Evolutionary conservation across 345 rosid species (phyloP), one percentile per base, ranked within the genome.

Genomic region (Rhizophora mangle): DNA sequence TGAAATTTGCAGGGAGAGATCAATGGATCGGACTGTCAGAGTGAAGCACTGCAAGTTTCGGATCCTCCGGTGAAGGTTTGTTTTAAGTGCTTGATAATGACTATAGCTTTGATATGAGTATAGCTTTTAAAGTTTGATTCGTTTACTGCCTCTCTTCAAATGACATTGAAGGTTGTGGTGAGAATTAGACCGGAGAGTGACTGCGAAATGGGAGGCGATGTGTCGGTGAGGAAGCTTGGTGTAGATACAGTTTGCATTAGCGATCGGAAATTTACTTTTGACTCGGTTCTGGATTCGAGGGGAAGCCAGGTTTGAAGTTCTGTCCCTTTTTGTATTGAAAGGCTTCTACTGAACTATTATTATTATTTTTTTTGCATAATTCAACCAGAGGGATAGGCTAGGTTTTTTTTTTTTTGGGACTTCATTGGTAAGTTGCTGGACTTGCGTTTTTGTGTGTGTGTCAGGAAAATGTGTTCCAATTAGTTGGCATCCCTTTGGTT

Each of bases 11-110:
- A 83, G 90, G 72, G 70, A 53, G 86, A 76, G 67, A n/a, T 67
- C 2, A 20, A 57, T 20, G 76, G 64, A 72, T 60, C 77, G 26
- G 85, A 77, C 20, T 52, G 46, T 74, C 74, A 71, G 37, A 61
- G 32, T 64, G 77, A 73, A 65, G 81, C 52, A 37, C 65, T 77
- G 60, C 69, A 52, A 67, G 60, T 60, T 67, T 72, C 72, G 62
- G 96, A 88, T 78, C 87, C 91, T n/a, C 69, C 89, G 9, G 96
- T 92, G 49, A 88, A 89, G 96, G 98, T 90, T 66, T 47, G 47
- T 54, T 37, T 13, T 43, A 13, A 43, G 49, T 15, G 31, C 31
- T 24, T 4, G 16, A 56, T 27, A 11, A 6, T 56, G 60, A 10
- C 2, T 24, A 21, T 56, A 24, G 60, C 15, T 24, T 56, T 11